These are phyloP conservation scores for Colletotrichum brevisporum DNA, from an alignment of 2,329 filamentous ascomycete species.

Conservation along the genomic window DNA sequence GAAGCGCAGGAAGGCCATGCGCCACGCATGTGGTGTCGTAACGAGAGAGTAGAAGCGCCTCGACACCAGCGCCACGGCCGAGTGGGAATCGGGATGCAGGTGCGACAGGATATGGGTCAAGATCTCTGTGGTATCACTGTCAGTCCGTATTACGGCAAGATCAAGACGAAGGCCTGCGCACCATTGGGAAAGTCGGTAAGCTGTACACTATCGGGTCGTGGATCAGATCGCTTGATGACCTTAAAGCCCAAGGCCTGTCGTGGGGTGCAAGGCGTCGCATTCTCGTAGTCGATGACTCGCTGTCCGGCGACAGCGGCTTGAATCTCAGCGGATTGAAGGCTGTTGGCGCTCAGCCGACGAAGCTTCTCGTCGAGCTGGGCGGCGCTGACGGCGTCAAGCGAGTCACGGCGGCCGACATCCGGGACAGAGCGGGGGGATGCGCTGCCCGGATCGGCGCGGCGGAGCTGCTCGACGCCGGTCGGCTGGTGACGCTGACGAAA, in stretches of 20 bases:
- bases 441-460: slow-evolving; percentile 51
- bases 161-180: slow-evolving; percentile 57
- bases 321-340: slow-evolving; percentile 45
- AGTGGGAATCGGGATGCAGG: slow-evolving; percentile 86
- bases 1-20: slow-evolving; percentile 90
- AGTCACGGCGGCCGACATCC: slow-evolving; percentile 45
- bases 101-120: slow-evolving; percentile 93
- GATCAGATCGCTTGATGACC: slow-evolving; percentile 64
- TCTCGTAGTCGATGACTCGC: slow-evolving; percentile 73
- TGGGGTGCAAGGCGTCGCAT: slow-evolving; percentile 64
- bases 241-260: slow-evolving; percentile 68
- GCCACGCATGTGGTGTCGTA: slow-evolving; percentile 93
- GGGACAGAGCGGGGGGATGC: slow-evolving; percentile 54
- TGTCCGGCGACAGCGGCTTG: slow-evolving; percentile 60
- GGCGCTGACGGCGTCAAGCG: slow-evolving; percentile 54
- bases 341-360: slow-evolving; percentile 64
- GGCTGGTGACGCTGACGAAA: slow-evolving; percentile 58
- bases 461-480: slow-evolving; percentile 53
- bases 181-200: slow-evolving; percentile 83
- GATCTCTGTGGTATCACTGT: slow-evolving; percentile 74
- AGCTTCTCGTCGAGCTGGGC: slow-evolving; percentile 64
- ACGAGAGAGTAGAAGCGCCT: slow-evolving; percentile 89
- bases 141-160: slow-evolving; percentile 17
- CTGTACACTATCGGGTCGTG: slow-evolving; percentile 56
- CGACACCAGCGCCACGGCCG: slow-evolving; percentile 86